A percentile compares a stretch with the other conserved stretches of the same genome.
Conservation (phyloP, 2,329 filamentous ascomycete genomes). For the Lasiodiplodia hormozganensis region DNA sequence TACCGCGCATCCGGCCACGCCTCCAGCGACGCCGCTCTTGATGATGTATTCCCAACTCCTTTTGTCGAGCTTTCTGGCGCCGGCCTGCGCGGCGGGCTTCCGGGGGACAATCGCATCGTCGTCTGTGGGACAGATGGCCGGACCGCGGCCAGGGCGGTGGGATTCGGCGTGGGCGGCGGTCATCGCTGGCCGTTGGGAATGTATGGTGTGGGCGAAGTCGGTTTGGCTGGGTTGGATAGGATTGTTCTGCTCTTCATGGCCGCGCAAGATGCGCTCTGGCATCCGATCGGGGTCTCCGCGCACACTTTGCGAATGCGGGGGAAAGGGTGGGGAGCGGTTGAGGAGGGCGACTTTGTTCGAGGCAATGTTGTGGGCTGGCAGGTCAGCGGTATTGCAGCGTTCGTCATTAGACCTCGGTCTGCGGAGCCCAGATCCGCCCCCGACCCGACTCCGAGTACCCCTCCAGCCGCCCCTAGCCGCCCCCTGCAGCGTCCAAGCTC, state of each 20-base stretch:
- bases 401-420: slow-evolving; percentile 7
- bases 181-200: slow-evolving; percentile 30
- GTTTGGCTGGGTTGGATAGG: slow-evolving; percentile 26
- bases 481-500: background rate
- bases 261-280: slow-evolving; percentile 44
- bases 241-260: slow-evolving; percentile 39
- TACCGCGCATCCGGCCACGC: slow-evolving; percentile 90
- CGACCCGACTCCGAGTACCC: background rate
- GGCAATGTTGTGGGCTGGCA: background rate
- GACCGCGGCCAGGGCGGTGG: slow-evolving; percentile 36
- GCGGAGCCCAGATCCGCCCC: background rate
- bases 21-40: slow-evolving; percentile 84
- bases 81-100: slow-evolving; percentile 37
- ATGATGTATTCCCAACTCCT: slow-evolving; percentile 83
- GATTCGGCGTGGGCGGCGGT: slow-evolving; percentile 37
- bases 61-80: slow-evolving; percentile 63
- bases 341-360: background rate
- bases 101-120: slow-evolving; percentile 57
- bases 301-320: slow-evolving; percentile 17
- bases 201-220: slow-evolving; percentile 38
- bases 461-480: background rate
- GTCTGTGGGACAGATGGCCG: slow-evolving; percentile 59
- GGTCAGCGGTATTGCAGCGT: slow-evolving; percentile 2
- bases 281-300: slow-evolving; percentile 39
- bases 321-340: slow-evolving; percentile 8